Percentiles rank a stretch among this genome's conserved stretches.
phyloP scores from a whole-genome alignment of 805 yeast genomes.

The Saccharomycopsis vini region DNA sequence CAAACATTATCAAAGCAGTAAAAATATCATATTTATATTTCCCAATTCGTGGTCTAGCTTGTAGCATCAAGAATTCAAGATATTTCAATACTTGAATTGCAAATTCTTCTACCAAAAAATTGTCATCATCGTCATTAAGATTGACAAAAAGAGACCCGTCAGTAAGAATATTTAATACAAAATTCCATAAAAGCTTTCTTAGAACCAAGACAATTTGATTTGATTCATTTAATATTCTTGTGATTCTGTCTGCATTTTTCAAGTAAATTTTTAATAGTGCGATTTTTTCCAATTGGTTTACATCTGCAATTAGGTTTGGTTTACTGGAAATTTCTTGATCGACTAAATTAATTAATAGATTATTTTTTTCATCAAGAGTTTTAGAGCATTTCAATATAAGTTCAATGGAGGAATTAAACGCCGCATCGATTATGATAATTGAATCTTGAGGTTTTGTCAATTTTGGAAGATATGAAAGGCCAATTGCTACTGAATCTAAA shows the following conservation, averaged over 20 bases:
- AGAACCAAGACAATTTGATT: not conserved
- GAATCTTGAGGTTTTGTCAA: not conserved
- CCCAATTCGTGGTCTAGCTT: not conserved
- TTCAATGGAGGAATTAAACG: too few species aligned
- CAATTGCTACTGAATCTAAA: not conserved
- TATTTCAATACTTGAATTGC: not conserved
- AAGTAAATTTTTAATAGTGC: conserved; percentile 3
- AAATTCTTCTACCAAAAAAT: not conserved
- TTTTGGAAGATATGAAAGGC: conserved; percentile 6
- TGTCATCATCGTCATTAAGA: not conserved
- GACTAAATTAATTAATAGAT: too few species aligned
- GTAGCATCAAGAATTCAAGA: not conserved
- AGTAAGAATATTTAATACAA: conserved; percentile 2
- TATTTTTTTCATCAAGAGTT: too few species aligned
- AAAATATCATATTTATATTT: conserved; percentile 10
- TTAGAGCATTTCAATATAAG: too few species aligned
- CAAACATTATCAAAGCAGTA: conserved; percentile 4
- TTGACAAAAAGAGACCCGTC: conserved; percentile 8
- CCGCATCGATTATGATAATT: not conserved
- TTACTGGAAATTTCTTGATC: conserved; percentile 3
- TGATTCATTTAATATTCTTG: not conserved
- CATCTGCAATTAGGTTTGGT: not conserved
- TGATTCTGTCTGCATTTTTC: not conserved
- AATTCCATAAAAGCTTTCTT: conserved; percentile 1
- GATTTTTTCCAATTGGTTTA: not conserved